Base-by-base conservation (phyloP, 2,329 filamentous ascomycete genomes). In the Hypoxylon sp. region DNA sequence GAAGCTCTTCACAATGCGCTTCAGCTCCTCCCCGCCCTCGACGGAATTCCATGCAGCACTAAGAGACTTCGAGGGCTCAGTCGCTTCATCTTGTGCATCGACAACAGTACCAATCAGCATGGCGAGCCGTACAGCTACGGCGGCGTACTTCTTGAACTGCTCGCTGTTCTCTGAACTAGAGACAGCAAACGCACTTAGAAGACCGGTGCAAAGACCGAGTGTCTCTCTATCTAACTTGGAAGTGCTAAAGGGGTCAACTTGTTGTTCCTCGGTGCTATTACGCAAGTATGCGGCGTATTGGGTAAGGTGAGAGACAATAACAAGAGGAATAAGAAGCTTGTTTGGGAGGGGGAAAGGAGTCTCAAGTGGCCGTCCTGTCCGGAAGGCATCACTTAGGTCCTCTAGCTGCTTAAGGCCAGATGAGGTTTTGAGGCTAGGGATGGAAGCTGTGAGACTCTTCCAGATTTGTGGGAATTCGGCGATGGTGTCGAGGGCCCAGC, bases 121-220 rank as follows among this genome's bases (percentile, higher is more conserved):
- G 0, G 75, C 81, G 10, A 85, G 62, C 1, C 81, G 77, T 1
- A 84, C 61, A 0, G 82, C 81, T 0, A 75, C 75, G 1, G 80
- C 76, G 1, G 78, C 81, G 65, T 81, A 78, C n/a, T 71, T 70
- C 44, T 75, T 56, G 9, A 84, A 72, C 1, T 82, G 71, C 0
- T 65, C 55, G 0, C 54, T 46, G 29, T 69, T 77, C 2, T 47
- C n/a, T 22, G 79, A 67, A 62, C 77, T 75, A 0, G 81, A 76
- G 0, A 81, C 78, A 0, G 80, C 80, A 19, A 80, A 67, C 5
- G 82, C 79, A 48, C 74, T 78, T 14, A 84, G 62, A 2, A 83
- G 65, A 0, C 82, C 82, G 2, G 78, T 79, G 47, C 82, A 84
- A 56, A 83, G 78, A 0, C 82, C 82, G 1, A 79, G 63, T 0